Evolutionary conservation across 164 flowering plant species (phyloP), one percentile per base, ranked within the genome.

Genomic region (Stephania japonica): DNA sequence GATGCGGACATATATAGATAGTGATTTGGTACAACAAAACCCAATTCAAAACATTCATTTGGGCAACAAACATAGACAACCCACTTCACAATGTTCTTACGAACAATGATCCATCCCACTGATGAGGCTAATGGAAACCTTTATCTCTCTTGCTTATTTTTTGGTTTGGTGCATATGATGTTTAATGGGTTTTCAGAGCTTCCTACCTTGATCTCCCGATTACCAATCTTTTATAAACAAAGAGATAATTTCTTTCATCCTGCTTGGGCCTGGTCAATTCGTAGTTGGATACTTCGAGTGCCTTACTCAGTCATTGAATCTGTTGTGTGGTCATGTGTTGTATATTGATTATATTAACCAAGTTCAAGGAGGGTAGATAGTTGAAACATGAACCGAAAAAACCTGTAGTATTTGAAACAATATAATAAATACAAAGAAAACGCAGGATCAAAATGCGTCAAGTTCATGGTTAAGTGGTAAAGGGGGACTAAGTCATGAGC

Each of bases 181-280:
- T 92, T 92, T 72, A 91, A 94, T 85, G 99, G 97, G 44, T 87
- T 94, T 70, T 81, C 97, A 65, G 99, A 94, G 84, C 80, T 91
- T 41, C 83, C 99, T 66, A 81, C 91, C n/a, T 79, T 85, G 89
- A 89, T 92, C 79, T 78, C 82, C 62, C 87, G 97, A 24, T 92
- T 94, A 18, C 97, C 98, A 25, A 85, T 92, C 4, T 94, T 92
- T 69, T 94, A 84, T 80, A 94, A 94, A 85, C 97, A 94, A 79
- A 80, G 97, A 73, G 90, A 94, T 79, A 91, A 88, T 82, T 77
- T 56, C 5, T 94, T 94, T 77, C 85, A 92, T 81, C 97, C 99
- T 76, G 92, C 97, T 72, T 94, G 97, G 97, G 89, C 88, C 27
- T 94, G 90, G 90, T 85, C 89, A 27, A 1, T 87, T 42, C 65